A percentile compares a stretch with the other conserved stretches of the same genome.
Conservation (phyloP, 1,284 basidiomycete species). For the Acaromyces ingoldii region DNA sequence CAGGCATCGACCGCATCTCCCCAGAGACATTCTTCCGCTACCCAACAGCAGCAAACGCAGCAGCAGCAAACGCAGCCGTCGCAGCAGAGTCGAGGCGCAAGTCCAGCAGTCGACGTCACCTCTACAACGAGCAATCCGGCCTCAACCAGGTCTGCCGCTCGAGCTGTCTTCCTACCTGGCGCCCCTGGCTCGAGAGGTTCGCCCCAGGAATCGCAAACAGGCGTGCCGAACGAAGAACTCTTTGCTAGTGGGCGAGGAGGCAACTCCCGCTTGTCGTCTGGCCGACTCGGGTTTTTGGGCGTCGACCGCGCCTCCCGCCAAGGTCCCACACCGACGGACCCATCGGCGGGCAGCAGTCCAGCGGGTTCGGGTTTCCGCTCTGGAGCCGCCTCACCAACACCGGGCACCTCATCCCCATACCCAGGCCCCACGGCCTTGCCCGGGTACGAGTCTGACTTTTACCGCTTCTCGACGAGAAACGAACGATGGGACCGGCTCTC, state of each 20-base stretch:
- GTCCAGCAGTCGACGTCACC: no score
- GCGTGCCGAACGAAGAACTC: not conserved
- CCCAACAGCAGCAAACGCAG: no score
- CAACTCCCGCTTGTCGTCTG: not conserved
- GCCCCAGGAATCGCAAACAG: not conserved
- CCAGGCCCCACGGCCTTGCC: not conserved
- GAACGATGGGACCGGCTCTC: constrained; percentile 49
- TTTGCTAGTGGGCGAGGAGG: constrained; percentile 4
- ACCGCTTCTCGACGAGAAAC: constrained; percentile 46
- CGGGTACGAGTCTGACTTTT: constrained; percentile 44
- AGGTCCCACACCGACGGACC: constrained; percentile 10
- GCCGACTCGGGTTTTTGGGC: not conserved
- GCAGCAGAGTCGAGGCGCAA: not conserved
- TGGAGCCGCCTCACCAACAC: not conserved
- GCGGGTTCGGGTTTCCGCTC: not conserved
- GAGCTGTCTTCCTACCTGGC: not conserved
- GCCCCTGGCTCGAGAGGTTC: not conserved
- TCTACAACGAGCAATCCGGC: not conserved
- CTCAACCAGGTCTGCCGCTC: not conserved
- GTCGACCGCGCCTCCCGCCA: constrained; percentile 9
- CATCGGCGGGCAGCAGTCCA: constrained; percentile 11
- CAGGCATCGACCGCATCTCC: not conserved
- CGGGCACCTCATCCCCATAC: not conserved
- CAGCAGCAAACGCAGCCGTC: no score
- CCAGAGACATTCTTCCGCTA: no score